A percentile compares a stretch with the other conserved stretches of the same genome.
Evolutionary conservation across 2,329 filamentous ascomycete genomes (phyloP).

Genomic region (Calonectria naviculata): DNA sequence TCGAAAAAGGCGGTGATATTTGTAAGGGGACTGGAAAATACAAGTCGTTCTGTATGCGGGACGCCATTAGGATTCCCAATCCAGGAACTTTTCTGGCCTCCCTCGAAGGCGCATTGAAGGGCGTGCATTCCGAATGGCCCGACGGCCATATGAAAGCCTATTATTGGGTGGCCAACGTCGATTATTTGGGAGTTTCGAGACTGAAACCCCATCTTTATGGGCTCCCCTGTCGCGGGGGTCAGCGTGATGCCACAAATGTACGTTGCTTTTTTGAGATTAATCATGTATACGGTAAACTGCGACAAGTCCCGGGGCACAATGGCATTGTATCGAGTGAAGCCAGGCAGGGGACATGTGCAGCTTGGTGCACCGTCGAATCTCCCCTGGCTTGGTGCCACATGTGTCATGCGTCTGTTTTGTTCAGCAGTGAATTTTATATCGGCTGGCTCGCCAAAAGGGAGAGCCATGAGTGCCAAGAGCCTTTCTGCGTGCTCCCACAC

Average conservation of each 20-base stretch:
- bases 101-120: neutral
- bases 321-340: neutral
- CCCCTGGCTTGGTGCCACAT: neutral
- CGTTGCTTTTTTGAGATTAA: neutral
- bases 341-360: neutral
- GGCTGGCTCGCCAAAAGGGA: neutral
- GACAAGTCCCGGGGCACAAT: neutral
- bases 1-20: neutral
- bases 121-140: neutral
- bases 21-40: neutral
- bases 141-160: neutral
- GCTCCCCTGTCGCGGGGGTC: neutral
- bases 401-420: neutral
- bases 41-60: neutral
- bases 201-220: neutral
- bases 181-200: neutral
- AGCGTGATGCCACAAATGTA: neutral
- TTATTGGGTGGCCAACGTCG: neutral
- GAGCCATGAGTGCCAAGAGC: neutral
- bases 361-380: neutral
- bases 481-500: neutral
- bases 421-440: neutral
- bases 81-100: neutral
- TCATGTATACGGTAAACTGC: neutral
- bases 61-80: neutral